A percentile compares a stretch with the other conserved stretches of the same genome.
These are phyloP conservation scores for Tulasnella sp. DNA, from an alignment of 768 basidiomycete genomes.

Conservation along the genomic window DNA sequence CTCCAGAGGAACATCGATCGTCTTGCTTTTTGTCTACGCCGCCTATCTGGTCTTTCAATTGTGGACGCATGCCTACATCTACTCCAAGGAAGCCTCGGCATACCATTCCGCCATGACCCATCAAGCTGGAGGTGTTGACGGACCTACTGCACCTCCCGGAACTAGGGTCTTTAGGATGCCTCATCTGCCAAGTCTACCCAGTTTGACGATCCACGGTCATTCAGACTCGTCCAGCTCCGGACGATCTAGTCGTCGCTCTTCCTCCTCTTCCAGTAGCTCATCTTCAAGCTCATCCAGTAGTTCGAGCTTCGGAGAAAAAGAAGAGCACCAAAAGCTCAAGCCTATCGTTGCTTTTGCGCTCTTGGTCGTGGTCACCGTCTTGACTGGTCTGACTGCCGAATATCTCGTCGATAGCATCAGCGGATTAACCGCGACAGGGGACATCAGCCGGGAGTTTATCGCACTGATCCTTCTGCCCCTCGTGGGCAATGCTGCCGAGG, in stretches of 20 bases:
- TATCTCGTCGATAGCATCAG: slow-evolving; percentile 72
- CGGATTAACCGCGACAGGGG: slow-evolving; percentile 52
- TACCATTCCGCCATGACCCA: slow-evolving; percentile 23
- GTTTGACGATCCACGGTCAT: slow-evolving; percentile 10
- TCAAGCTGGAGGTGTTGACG: slow-evolving; percentile 17
- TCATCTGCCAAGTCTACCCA: slow-evolving; percentile 21
- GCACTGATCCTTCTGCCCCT: slow-evolving; percentile 89
- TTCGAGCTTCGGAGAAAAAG: slow-evolving; percentile 38
- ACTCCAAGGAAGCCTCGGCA: slow-evolving; percentile 37
- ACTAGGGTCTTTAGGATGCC: slow-evolving; percentile 27
- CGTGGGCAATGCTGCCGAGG: slow-evolving; percentile 76
- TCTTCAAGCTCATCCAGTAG: neutral
- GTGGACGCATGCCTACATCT: slow-evolving; percentile 70
- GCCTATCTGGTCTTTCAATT: slow-evolving; percentile 57
- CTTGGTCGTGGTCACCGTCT: slow-evolving; percentile 56
- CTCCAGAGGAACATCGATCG: slow-evolving; percentile 26
- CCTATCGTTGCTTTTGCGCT: slow-evolving; percentile 54
- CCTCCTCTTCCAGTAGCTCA: slow-evolving; percentile 2
- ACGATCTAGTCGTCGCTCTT: slow-evolving; percentile 2
- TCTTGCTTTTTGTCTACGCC: slow-evolving; percentile 27
- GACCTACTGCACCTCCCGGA: slow-evolving; percentile 13
- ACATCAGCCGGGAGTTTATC: slow-evolving; percentile 68
- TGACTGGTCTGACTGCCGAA: slow-evolving; percentile 48
- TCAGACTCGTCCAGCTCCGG: neutral
- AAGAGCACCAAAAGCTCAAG: slow-evolving; percentile 51